Base-by-base conservation (phyloP, 306 rosid genomes). In the Acacia crassicarpa region DNA sequence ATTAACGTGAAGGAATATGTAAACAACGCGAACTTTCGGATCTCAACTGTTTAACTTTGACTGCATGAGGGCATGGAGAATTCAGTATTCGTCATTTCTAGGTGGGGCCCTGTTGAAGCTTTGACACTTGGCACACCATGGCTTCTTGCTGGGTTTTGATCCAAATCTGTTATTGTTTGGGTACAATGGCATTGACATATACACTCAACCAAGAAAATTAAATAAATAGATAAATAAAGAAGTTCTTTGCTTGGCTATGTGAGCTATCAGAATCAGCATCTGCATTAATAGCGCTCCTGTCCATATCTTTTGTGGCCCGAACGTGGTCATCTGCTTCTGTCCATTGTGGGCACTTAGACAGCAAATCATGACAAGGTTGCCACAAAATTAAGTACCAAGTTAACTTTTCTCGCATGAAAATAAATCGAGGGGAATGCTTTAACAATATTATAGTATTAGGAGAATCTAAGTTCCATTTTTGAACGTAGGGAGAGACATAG, bases 11-110 rank as follows among this genome's bases (percentile, higher is more conserved):
- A 16, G 74, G 51, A 78, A 19, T 25, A 12, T 65, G 61, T 30
- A 49, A 71, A 33, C 2, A 38, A 46, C 11, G 46, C 56, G 78
- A 71, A 40, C 61, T 82, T 87, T 81, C 77, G 85, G 88, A 81
- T 84, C 78, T 17, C 4, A 44, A 80, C 78, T 3, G 49, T 51
- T 78, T 41, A 19, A 9, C 38, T 46, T 46, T 59, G 67, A 78
- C 81, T 30, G 32, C 65, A 25, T 16, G 22, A 20, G 62, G 40
- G 71, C 23, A 0, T 33, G 38, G 25, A 66, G 71, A 4, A 16
- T 66, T 63, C 40, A 30, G 69, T 16, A 9, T 62, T 77, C 61
- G 20, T 56, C 61, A 16, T 59, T 32, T 56, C 61, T 9, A n/a
- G 7, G 16, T 59, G 6, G 15, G 14, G 6, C 16, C 15, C 66